Evolutionary conservation across 2,329 filamentous ascomycete species (phyloP).

Genomic region (Coniella lustricola): DNA sequence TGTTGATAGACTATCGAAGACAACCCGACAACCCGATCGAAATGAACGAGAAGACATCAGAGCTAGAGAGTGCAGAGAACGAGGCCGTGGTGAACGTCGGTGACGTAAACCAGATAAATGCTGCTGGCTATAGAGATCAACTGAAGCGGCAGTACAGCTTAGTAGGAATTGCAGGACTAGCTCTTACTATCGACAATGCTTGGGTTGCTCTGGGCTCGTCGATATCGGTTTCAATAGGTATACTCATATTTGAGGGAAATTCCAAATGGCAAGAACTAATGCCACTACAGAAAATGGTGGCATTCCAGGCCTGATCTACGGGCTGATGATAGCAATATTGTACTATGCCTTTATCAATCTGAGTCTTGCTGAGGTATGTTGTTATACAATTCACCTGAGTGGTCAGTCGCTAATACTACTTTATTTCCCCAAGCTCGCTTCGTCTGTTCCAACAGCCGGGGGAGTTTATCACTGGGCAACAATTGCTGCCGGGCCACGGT

Average conservation of each 20-base stretch:
- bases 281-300: slow-evolving; percentile 31
- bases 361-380: slow-evolving; percentile 32
- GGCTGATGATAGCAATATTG: slow-evolving; percentile 34
- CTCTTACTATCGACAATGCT: slow-evolving; percentile 56
- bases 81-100: slow-evolving; percentile 29
- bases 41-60: too few species aligned
- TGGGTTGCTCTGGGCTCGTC: slow-evolving; percentile 59
- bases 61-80: slow-evolving; percentile 17
- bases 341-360: slow-evolving; percentile 37
- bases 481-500: slow-evolving; percentile 47
- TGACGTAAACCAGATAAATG: slow-evolving; percentile 47
- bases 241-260: background rate
- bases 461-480: slow-evolving; percentile 57
- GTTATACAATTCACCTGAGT: background rate
- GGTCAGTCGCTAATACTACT: too few species aligned
- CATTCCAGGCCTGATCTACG: slow-evolving; percentile 35
- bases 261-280: background rate
- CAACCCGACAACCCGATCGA: too few species aligned
- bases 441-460: slow-evolving; percentile 51
- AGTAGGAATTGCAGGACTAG: slow-evolving; percentile 51
- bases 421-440: slow-evolving; percentile 42
- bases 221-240: slow-evolving; percentile 45
- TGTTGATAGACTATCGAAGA: too few species aligned
- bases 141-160: slow-evolving; percentile 56
- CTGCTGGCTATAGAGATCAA: slow-evolving; percentile 57